Evolutionary conservation across 805 yeast genomes (phyloP).

Genomic region (Saccharomycopsis sp.): DNA sequence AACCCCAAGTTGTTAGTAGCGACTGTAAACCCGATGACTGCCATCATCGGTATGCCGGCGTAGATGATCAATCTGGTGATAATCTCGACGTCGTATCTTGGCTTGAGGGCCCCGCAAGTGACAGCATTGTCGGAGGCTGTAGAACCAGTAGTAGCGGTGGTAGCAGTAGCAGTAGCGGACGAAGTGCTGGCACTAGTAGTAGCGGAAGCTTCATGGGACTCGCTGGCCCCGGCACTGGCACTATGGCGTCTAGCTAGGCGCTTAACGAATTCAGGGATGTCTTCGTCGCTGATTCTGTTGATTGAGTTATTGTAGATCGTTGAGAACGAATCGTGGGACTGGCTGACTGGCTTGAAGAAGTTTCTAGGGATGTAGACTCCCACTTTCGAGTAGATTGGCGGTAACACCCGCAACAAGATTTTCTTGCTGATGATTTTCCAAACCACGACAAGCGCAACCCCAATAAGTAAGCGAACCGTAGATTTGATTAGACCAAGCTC

Average conservation of each 20-base stretch:
- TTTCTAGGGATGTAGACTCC: conserved; percentile 35
- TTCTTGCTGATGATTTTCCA: conserved; percentile 79
- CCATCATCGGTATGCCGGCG: conserved; percentile 65
- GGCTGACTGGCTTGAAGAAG: conserved; percentile 30
- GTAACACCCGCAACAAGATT: conserved; percentile 47
- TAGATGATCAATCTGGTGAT: conserved; percentile 72
- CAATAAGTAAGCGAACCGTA: conserved; percentile 47
- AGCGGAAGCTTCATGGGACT: too few relatives aligned
- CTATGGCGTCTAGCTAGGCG: too few relatives aligned
- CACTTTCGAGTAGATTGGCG: conserved; percentile 48
- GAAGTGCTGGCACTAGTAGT: not conserved
- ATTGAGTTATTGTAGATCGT: conserved; percentile 10
- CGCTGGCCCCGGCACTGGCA: too few relatives aligned
- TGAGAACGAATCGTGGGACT: conserved; percentile 29
- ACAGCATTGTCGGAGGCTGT: not conserved
- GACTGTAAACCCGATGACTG: conserved; percentile 33
- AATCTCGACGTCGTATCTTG: conserved; percentile 68
- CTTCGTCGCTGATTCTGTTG: conserved; percentile 11
- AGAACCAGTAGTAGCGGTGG: conserved; percentile 13
- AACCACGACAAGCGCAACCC: conserved; percentile 50
- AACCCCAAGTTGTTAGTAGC: conserved; percentile 21
- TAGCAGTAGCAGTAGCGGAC: not conserved
- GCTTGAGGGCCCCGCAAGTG: conserved; percentile 40
- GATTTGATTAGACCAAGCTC: conserved; percentile 38
- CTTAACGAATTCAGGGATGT: conserved; percentile 4